Evolutionary conservation across 192 early-diverging fungal species (phyloP).

Genomic region (Obelidium mucronatum): DNA sequence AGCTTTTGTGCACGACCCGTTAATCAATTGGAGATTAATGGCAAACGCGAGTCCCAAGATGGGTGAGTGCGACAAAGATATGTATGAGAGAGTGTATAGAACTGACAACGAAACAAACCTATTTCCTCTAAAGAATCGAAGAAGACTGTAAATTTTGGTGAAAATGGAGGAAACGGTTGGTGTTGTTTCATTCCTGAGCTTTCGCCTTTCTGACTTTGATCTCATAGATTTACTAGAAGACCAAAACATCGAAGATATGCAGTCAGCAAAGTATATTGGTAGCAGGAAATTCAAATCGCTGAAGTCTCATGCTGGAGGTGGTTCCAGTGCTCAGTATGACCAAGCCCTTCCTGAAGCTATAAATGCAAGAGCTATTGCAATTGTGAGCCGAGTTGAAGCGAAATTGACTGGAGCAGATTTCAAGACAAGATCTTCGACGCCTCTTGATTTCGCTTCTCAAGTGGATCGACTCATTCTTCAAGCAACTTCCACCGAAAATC

Average conservation of each 20-base stretch:
- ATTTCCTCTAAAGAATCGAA: neutral
- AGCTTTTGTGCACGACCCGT: conserved; percentile 90
- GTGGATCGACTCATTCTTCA: conserved; percentile 86
- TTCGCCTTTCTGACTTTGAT: no score
- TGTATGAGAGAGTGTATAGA: neutral
- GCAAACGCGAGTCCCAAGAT: conserved; percentile 40
- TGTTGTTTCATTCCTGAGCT: no score
- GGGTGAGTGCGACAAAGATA: neutral
- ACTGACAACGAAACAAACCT: neutral
- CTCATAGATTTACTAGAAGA: no score
- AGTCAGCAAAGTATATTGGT: conserved; percentile 12
- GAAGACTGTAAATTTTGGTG: conserved; percentile 3
- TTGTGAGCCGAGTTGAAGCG: conserved; percentile 85
- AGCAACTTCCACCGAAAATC: conserved; percentile 82
- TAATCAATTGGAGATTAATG: conserved; percentile 80
- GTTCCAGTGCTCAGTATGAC: conserved; percentile 4
- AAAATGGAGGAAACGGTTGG: conserved; percentile 6
- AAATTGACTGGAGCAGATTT: conserved; percentile 88
- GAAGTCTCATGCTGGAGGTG: conserved; percentile 7
- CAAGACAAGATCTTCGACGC: conserved; percentile 61
- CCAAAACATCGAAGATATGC: conserved; percentile 1
- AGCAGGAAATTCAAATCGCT: conserved; percentile 29
- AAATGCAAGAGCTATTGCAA: conserved; percentile 76
- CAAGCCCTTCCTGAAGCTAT: conserved; percentile 49
- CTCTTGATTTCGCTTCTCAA: conserved; percentile 77